Base-by-base conservation (phyloP, 371 early-diverging fungal genomes). In the Mucor saturninus region DNA sequence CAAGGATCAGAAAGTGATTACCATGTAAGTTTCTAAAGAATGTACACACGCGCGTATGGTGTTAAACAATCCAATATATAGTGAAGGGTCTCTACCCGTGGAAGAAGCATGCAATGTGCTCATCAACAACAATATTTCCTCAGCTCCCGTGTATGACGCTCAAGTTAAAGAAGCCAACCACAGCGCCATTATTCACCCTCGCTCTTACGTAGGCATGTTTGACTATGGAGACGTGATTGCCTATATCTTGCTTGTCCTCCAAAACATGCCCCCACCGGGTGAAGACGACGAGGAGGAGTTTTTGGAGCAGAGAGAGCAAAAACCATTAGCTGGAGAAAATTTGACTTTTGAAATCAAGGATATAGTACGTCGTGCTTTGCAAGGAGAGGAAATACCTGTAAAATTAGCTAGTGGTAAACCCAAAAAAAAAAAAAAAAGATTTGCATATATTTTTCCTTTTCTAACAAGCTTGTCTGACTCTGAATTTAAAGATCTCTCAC, bases 131-230 rank as follows among this genome's bases (percentile, higher is more conserved):
- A 77, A 75, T 37, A 76, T 83, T 39, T 87, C 89, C 4, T 90
- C 92, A 0, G 93, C 93, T 0, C 95, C 95, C 2, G 87, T 94
- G 0, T 91, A 86, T 75, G 89, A 91, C 57, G n/a, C 52, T 7
- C 15, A 62, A 54, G 46, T 32, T 3, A 64, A 57, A 9, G 39
- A 38, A 14, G 31, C 32, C 14, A 26, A 35, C 3, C 42, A 60
- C 1, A 30, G 62, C 2, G 10, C 70, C 4, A 75, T 75, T 65
- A 55, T 65, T 30, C 75, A 75, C 45, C 14, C 72, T 4, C 37
- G 53, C 21, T 71, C 75, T 10, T 93, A 87, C 69, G 80, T 90
- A 1, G 95, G 95, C 48, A 92, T 94, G 92, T 93, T 94, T 76
- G 95, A 94, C 62, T 90, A 91, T 73, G 88, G 88, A 29, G 95